Base-by-base conservation (phyloP, 371 early-diverging fungal species). In the Mucor velutinosus region DNA sequence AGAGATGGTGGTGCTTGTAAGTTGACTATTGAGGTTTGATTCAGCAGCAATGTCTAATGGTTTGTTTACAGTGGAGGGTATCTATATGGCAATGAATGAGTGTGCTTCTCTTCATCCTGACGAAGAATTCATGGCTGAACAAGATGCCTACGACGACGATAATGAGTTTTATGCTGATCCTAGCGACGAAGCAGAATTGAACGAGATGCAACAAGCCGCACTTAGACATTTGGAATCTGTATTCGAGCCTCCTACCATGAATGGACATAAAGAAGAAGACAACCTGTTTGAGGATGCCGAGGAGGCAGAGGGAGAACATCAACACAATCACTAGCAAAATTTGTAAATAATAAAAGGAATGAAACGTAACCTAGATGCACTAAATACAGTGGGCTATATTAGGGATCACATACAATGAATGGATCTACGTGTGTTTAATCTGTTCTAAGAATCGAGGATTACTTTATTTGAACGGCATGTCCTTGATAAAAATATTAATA, bases 61-160 rank as follows among this genome's bases (percentile, higher is more conserved):
- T 21, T 39, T 60, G 47, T 7, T 39, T 29, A n/a, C 70, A 91
- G 93, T 94, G 75, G 93, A 94, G 51, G 80, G 76, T 6, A 81
- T 92, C 23, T 94, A 88, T 74, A 79, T 85, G 64, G 90, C 90
- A 33, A 75, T 94, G 74, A 87, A 91, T 12, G 87, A 89, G 10
- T 94, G 94, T 71, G 92, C 92, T 0, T 89, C 90, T 7, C 78
- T 92, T 27, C 91, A 91, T 66, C 93, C 91, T 7, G 93, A 92
- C 60, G 80, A 79, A 25, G 85, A 81, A 37, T 76, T 75, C 23
- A 66, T 76, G 70, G 82, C 71, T 6, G 80, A 81, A 51, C 71
- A 77, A 57, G 74, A 78, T 30, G 82, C 79, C 21, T 83, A 78
- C n/a, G 72, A 76, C 21, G 78, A 82, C 12, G 86, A 84, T 4